Conservation (phyloP, 305 asterid species). For the Solanum hybrid region DNA sequence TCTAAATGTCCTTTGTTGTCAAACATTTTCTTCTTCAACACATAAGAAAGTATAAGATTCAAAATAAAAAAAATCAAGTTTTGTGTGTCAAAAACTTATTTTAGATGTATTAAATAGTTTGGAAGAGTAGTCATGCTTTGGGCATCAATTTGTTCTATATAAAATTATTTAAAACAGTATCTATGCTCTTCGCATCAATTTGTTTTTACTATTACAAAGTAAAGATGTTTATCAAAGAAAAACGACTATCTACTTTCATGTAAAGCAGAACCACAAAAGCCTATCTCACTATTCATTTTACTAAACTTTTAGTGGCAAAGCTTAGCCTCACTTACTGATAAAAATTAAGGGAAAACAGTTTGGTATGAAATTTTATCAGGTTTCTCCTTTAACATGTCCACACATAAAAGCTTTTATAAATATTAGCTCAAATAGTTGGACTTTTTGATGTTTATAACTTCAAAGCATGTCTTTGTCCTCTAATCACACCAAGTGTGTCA, state of each 20-base stretch:
- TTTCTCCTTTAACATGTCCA: not conserved
- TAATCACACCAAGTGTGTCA: not conserved
- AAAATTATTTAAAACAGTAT: too few relatives aligned
- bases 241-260: not conserved
- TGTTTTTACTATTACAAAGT: not conserved
- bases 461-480: not conserved
- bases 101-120: not conserved
- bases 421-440: not conserved
- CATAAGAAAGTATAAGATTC: not conserved
- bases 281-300: not conserved
- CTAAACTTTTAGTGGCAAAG: not conserved
- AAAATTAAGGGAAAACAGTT: not conserved
- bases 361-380: not conserved
- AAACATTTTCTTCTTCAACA: not conserved
- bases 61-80: not conserved
- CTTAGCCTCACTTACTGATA: not conserved
- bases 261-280: not conserved
- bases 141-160: not conserved
- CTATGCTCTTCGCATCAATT: not conserved
- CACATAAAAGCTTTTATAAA: not conserved
- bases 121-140: not conserved
- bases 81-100: not conserved
- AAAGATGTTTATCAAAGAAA: not conserved
- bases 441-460: not conserved
- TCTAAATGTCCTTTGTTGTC: not conserved